These are phyloP conservation scores for Nemania serpens DNA, from an alignment of 2,329 filamentous ascomycete species.

Conservation along the genomic window DNA sequence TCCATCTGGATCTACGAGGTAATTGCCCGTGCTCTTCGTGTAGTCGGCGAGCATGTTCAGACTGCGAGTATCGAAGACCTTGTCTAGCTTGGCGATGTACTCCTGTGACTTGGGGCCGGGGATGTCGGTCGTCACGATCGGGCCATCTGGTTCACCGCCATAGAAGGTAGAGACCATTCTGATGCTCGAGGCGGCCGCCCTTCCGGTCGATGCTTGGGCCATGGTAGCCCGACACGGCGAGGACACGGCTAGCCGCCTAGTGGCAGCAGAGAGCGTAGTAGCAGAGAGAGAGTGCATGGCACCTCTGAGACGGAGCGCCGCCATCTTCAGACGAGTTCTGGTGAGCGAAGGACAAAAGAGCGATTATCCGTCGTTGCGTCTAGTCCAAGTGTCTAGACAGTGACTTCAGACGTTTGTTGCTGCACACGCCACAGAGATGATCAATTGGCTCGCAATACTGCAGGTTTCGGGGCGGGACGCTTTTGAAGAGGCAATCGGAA, in stretches of 20 bases:
- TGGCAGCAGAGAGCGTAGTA: constrained; percentile 30
- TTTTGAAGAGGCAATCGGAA: not conserved
- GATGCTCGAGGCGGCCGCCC: constrained; percentile 24
- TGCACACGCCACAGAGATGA: constrained; percentile 11
- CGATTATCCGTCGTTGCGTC: not conserved
- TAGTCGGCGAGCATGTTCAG: constrained; percentile 84
- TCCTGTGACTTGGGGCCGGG: constrained; percentile 77
- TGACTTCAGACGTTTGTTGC: not conserved
- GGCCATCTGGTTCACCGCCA: constrained; percentile 55
- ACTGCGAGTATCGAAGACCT: constrained; percentile 84
- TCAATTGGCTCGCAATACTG: constrained; percentile 22
- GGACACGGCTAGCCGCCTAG: constrained; percentile 25
- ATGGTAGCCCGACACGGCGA: constrained; percentile 23
- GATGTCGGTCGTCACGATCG: constrained; percentile 63
- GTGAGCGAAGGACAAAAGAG: not conserved
- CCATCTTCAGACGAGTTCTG: constrained; percentile 28
- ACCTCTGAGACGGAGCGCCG: constrained; percentile 38
- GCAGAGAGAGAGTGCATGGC: constrained; percentile 34
- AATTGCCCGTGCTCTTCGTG: constrained; percentile 77
- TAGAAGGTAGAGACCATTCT: constrained; percentile 41
- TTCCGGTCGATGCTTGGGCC: constrained; percentile 26
- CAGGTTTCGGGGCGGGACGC: not conserved
- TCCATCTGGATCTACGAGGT: constrained; percentile 74
- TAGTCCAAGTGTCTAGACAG: no score
- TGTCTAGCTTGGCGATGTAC: constrained; percentile 70